Percentiles rank a stretch among this genome's conserved stretches.
Evolutionary conservation across 169 alveolate species (phyloP).

Genomic region (Eimeria necatrix): DNA sequence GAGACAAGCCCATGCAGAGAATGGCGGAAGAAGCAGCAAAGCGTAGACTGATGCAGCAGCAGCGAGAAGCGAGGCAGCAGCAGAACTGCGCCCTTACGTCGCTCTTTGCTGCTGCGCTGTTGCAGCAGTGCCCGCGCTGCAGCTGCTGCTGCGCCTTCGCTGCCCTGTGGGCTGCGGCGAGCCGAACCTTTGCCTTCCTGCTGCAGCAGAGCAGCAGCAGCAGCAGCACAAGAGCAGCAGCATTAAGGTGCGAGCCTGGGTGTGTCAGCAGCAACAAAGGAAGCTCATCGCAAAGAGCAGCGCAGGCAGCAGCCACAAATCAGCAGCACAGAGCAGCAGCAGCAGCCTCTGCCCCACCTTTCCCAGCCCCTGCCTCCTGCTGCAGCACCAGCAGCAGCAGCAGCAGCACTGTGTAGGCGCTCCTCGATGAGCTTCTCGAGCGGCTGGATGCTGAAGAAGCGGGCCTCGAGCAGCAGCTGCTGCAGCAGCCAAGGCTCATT

Average conservation of each 20-base stretch:
- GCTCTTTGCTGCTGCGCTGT: slow-evolving; percentile 32
- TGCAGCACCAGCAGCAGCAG: background rate
- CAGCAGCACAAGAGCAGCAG: background rate
- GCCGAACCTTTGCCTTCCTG: too few relatives aligned
- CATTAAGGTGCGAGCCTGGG: background rate
- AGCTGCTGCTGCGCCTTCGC: slow-evolving; percentile 57
- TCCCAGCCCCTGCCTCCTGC: background rate
- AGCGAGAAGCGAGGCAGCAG: background rate
- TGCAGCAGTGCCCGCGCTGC: slow-evolving; percentile 10
- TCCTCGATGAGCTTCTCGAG: slow-evolving; percentile 53
- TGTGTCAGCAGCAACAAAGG: background rate
- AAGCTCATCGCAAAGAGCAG: background rate
- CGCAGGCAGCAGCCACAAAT: slow-evolving; percentile 6
- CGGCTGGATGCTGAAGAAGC: slow-evolving; percentile 56
- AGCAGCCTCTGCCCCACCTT: too few relatives aligned
- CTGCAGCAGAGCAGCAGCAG: slow-evolving; percentile 13
- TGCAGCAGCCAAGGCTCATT: slow-evolving; percentile 59
- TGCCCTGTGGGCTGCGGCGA: too few relatives aligned
- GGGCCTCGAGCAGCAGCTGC: slow-evolving; percentile 77
- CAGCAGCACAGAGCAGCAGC: too few relatives aligned
- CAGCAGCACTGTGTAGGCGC: background rate
- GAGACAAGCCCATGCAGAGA: background rate
- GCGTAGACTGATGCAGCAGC: background rate
- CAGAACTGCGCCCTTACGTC: background rate
- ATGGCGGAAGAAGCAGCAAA: background rate